Percentiles rank a stretch among this genome's conserved stretches.
Evolutionary conservation across 306 rosid species (phyloP).

Genomic region (Begonia masoniana): DNA sequence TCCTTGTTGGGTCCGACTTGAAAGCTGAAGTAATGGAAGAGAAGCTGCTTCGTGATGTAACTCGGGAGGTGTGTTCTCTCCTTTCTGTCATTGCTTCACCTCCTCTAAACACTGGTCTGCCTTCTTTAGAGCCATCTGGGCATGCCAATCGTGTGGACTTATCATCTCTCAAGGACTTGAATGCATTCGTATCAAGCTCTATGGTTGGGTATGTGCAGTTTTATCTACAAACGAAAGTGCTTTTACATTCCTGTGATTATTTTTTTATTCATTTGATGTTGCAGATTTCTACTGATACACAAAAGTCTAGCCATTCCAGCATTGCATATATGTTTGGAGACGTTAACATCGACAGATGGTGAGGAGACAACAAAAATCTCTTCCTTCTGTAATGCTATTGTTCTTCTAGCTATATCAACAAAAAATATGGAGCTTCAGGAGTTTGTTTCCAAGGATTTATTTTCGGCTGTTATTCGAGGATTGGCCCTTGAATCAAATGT

Average conservation of each 20-base stretch:
- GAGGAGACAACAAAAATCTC: slow-evolving; percentile 74
- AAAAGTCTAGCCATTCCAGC: slow-evolving; percentile 63
- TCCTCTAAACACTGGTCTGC: slow-evolving; percentile 58
- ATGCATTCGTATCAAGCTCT: slow-evolving; percentile 48
- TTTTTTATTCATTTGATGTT: background rate
- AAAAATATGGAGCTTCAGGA: slow-evolving; percentile 50
- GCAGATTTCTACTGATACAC: slow-evolving; percentile 78
- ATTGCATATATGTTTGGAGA: slow-evolving; percentile 57
- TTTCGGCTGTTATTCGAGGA: slow-evolving; percentile 71
- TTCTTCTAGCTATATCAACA: slow-evolving; percentile 45
- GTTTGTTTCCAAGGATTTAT: slow-evolving; percentile 75
- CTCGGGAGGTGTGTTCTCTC: slow-evolving; percentile 73
- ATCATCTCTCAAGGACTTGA: slow-evolving; percentile 65
- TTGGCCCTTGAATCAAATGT: slow-evolving; percentile 90
- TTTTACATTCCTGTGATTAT: slow-evolving; percentile 7
- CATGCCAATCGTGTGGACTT: slow-evolving; percentile 49
- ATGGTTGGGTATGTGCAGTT: slow-evolving; percentile 69
- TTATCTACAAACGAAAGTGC: slow-evolving; percentile 1
- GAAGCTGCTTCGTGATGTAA: slow-evolving; percentile 73
- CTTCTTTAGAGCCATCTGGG: slow-evolving; percentile 85
- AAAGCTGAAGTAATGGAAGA: slow-evolving; percentile 95
- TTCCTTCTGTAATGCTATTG: slow-evolving; percentile 51
- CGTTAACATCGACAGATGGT: slow-evolving; percentile 81
- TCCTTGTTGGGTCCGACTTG: slow-evolving; percentile 67
- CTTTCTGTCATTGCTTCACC: slow-evolving; percentile 67